Conservation (phyloP, 305 asterid genomes). For the Solanum chacoense region DNA sequence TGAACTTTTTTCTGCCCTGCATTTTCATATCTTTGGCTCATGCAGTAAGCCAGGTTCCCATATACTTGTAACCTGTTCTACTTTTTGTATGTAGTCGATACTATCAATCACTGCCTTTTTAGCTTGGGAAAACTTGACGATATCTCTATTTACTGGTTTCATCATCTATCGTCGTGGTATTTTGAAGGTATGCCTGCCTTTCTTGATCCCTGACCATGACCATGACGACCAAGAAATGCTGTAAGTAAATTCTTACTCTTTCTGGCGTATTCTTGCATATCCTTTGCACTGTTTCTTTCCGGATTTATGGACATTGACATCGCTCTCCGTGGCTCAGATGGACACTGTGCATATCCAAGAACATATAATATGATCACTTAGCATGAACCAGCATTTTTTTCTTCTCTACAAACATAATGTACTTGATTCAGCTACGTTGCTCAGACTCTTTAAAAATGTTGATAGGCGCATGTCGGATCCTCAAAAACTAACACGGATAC, state of each 20-base stretch:
- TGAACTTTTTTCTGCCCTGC: background rate
- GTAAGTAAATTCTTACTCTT: slow-evolving; percentile 48
- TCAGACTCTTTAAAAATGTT: background rate
- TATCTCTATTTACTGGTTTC: background rate
- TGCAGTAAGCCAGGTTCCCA: background rate
- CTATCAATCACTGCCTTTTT: background rate
- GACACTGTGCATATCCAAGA: slow-evolving; percentile 27
- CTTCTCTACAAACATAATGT: background rate
- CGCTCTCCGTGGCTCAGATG: slow-evolving; percentile 42
- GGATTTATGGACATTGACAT: slow-evolving; percentile 15
- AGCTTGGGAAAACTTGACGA: background rate
- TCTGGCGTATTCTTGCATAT: slow-evolving; percentile 32
- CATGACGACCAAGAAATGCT: slow-evolving; percentile 47
- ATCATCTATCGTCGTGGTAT: slow-evolving; percentile 22
- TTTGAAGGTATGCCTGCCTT: slow-evolving; percentile 22
- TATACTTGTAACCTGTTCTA: background rate
- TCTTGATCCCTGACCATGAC: slow-evolving; percentile 16
- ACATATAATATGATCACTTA: background rate
- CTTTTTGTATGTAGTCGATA: background rate
- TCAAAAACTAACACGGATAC: background rate
- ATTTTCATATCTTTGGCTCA: background rate
- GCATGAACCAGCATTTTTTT: background rate
- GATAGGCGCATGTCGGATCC: background rate
- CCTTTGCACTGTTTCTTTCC: slow-evolving; percentile 28
- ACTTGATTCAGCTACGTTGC: background rate